Percentiles rank a stretch among this genome's conserved stretches.
phyloP scores from a whole-genome alignment of 169 alveolate genomes.

The Eimeria necatrix region DNA sequence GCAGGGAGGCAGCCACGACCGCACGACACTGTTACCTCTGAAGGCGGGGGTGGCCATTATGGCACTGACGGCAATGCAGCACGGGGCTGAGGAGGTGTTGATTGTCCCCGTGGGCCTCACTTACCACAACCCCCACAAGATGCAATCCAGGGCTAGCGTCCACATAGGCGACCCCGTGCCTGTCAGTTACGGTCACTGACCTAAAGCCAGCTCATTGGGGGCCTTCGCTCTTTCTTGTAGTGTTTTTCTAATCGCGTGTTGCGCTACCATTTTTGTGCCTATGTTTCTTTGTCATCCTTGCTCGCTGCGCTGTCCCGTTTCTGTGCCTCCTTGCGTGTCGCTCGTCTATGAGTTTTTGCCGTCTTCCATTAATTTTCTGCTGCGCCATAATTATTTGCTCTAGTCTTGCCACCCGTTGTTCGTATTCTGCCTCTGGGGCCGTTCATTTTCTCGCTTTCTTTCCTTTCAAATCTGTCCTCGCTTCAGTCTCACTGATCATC shows the following conservation, averaged over 20 bases:
- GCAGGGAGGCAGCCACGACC: constrained; percentile 97
- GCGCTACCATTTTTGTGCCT: not conserved
- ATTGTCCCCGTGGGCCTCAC: constrained; percentile 94
- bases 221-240: too few species aligned
- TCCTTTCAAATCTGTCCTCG: not conserved
- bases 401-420: not conserved
- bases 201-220: not conserved
- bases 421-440: not conserved
- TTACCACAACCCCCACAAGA: constrained; percentile 89
- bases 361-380: not conserved
- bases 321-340: not conserved
- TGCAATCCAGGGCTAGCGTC: constrained; percentile 91
- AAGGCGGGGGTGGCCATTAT: constrained; percentile 96
- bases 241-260: not conserved
- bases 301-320: not conserved
- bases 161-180: constrained; percentile 92
- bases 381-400: not conserved
- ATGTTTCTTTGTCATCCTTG: not conserved
- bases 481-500: not conserved
- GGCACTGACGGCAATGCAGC: constrained; percentile 95
- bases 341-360: not conserved
- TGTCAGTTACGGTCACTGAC: constrained; percentile 21
- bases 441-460: not conserved
- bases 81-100: constrained; percentile 94
- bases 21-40: constrained; percentile 94